A percentile compares a stretch with the other conserved stretches of the same genome.
These are phyloP conservation scores for Microthyrium microscopicum DNA, from an alignment of 2,329 filamentous ascomycete genomes.

Conservation along the genomic window DNA sequence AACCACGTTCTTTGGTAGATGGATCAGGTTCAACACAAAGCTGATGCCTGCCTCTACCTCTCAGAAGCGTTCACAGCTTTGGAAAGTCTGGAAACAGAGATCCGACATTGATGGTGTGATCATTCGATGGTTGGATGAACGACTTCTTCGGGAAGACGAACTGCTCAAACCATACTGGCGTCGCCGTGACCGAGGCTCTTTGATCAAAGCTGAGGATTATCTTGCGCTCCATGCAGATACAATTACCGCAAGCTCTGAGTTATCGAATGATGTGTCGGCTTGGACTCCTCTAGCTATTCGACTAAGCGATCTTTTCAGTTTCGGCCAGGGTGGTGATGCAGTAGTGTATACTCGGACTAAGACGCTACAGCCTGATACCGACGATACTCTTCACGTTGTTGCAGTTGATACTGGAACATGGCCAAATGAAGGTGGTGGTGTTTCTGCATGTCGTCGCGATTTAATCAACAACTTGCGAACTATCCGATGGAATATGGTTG, in stretches of 20 bases:
- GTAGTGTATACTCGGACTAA: conserved; percentile 33
- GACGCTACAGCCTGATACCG: conserved; percentile 27
- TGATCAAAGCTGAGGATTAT: conserved; percentile 21
- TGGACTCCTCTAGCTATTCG: conserved; percentile 36
- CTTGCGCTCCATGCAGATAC: conserved; percentile 28
- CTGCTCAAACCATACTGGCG: conserved; percentile 22
- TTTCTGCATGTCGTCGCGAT: conserved; percentile 25
- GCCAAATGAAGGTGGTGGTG: conserved; percentile 26
- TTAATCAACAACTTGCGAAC: conserved; percentile 26
- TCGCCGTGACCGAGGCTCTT: conserved; percentile 20
- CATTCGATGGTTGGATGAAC: conserved; percentile 24
- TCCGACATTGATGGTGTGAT: conserved; percentile 22
- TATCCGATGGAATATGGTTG: conserved; percentile 27
- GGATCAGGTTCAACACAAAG: conserved; percentile 23
- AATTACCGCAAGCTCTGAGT: conserved; percentile 34
- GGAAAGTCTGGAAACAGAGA: conserved; percentile 24
- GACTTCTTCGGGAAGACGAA: conserved; percentile 19
- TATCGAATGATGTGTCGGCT: conserved; percentile 34
- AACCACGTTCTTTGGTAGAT: conserved; percentile 17
- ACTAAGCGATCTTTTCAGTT: conserved; percentile 34
- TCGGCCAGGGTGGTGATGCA: conserved; percentile 36
- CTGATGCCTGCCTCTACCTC: conserved; percentile 22
- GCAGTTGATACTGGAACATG: conserved; percentile 26
- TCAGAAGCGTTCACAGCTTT: conserved; percentile 21
- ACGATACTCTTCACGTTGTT: conserved; percentile 22